A percentile compares a stretch with the other conserved stretches of the same genome.
phyloP scores from a whole-genome alignment of 768 basidiomycete species.

The Paxillus ammoniavirescens region DNA sequence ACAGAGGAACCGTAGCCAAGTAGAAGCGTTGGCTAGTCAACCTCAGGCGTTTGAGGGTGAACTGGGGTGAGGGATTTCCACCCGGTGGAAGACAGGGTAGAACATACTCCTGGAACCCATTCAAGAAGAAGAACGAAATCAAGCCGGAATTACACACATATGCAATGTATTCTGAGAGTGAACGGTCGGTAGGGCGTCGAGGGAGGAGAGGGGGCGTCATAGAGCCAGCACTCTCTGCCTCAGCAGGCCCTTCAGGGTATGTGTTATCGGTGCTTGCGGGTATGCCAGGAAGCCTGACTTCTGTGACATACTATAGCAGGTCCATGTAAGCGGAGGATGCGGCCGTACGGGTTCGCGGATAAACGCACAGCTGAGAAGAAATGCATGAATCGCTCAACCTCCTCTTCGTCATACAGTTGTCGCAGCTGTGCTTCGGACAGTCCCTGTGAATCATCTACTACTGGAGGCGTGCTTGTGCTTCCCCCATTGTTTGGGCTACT shows the following conservation, averaged over 20 bases:
- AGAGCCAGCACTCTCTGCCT: not conserved
- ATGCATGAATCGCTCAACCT: constrained; percentile 57
- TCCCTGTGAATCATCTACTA: constrained; percentile 18
- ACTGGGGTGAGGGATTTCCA: constrained; percentile 39
- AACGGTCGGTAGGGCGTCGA: constrained; percentile 11
- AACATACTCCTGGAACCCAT: constrained; percentile 35
- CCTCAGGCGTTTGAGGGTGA: constrained; percentile 54
- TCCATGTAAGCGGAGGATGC: not conserved
- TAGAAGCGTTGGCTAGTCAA: constrained; percentile 55
- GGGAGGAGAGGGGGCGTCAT: not conserved
- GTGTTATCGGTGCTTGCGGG: constrained; percentile 26
- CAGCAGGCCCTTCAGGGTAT: constrained; percentile 9
- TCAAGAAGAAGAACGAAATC: constrained; percentile 10
- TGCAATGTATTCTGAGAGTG: constrained; percentile 28
- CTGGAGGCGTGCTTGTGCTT: not conserved
- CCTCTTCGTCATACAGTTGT: constrained; percentile 60
- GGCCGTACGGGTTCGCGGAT: not conserved
- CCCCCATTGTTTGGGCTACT: too few species aligned
- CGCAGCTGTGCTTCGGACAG: constrained; percentile 55
- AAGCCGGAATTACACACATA: constrained; percentile 19
- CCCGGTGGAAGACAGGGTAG: constrained; percentile 47
- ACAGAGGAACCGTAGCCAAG: constrained; percentile 49
- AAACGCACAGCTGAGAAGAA: constrained; percentile 60
- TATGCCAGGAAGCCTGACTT: constrained; percentile 40
- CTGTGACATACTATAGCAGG: constrained; percentile 51